Evolutionary conservation across 2,329 filamentous ascomycete genomes (phyloP).

Genomic region (Tolypocladium pustulatum): DNA sequence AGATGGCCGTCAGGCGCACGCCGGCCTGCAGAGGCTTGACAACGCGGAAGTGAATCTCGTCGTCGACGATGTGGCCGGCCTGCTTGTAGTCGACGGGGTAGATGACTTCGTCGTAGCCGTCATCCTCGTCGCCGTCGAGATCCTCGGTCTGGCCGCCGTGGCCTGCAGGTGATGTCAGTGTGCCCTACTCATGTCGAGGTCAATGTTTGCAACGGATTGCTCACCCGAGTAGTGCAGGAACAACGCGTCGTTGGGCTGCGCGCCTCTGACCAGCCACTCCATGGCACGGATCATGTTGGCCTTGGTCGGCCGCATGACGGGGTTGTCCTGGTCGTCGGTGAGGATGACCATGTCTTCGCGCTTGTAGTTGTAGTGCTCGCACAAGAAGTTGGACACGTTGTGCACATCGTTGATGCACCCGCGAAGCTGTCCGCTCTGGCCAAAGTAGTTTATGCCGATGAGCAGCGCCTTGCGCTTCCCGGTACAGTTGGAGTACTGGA

Average conservation of each 20-base stretch:
- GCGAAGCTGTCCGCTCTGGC: constrained; percentile 58
- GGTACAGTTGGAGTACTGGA: constrained; percentile 67
- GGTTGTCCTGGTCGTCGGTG: constrained; percentile 64
- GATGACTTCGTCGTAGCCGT: constrained; percentile 69
- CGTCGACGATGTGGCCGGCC: constrained; percentile 66
- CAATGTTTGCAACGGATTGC: not conserved
- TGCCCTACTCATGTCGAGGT: not conserved
- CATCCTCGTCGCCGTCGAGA: constrained; percentile 64
- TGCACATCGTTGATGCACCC: constrained; percentile 76
- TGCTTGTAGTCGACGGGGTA: constrained; percentile 65
- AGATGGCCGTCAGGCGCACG: constrained; percentile 75
- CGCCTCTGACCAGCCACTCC: constrained; percentile 64
- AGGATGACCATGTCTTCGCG: constrained; percentile 71
- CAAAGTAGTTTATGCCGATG: constrained; percentile 76
- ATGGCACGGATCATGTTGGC: constrained; percentile 65
- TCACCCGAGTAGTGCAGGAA: constrained; percentile 67
- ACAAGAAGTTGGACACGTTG: constrained; percentile 64
- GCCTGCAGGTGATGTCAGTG: constrained; percentile 29
- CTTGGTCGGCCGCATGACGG: constrained; percentile 63
- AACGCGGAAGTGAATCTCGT: constrained; percentile 68
- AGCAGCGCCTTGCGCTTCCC: constrained; percentile 64
- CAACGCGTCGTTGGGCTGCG: constrained; percentile 62
- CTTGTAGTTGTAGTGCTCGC: constrained; percentile 58
- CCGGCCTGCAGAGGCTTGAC: constrained; percentile 70
- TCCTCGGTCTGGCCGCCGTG: constrained; percentile 70